A percentile compares a stretch with the other conserved stretches of the same genome.
These are phyloP conservation scores for Turnera subulata DNA, from an alignment of 345 rosid genomes.

Conservation along the genomic window DNA sequence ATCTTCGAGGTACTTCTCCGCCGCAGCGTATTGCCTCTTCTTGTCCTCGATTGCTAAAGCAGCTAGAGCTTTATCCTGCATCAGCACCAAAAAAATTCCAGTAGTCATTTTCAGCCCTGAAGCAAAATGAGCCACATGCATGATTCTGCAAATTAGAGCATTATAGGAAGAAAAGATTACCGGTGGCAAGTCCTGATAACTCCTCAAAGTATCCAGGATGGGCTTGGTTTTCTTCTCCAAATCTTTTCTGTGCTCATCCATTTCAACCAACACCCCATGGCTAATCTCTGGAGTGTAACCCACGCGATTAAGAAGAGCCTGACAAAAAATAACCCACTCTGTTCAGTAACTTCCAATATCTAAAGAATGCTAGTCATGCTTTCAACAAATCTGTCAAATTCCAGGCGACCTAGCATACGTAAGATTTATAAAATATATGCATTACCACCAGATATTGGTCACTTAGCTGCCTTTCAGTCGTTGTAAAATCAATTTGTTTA, in stretches of 20 bases:
- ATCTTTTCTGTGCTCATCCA: slow-evolving; percentile 84
- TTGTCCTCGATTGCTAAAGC: slow-evolving; percentile 92
- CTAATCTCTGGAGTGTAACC: slow-evolving; percentile 86
- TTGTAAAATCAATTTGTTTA: too few relatives aligned
- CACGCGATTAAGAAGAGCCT: slow-evolving; percentile 84
- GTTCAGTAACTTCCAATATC: background rate
- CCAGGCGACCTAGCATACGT: too few relatives aligned
- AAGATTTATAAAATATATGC: too few relatives aligned
- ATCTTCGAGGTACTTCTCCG: slow-evolving; percentile 89
- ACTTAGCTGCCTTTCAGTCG: too few relatives aligned
- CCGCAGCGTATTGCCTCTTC: slow-evolving; percentile 82
- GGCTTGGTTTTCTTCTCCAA: slow-evolving; percentile 90
- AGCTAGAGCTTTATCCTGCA: slow-evolving; percentile 91
- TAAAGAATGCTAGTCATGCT: slow-evolving; percentile 1
- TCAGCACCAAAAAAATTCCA: background rate
- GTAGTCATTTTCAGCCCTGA: background rate
- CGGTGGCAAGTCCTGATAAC: slow-evolving; percentile 97
- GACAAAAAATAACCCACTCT: slow-evolving; percentile 7
- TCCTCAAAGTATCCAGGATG: slow-evolving; percentile 78
- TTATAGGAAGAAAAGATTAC: slow-evolving; percentile 31
- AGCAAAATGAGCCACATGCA: background rate
- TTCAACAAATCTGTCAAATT: too few relatives aligned
- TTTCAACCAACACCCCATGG: slow-evolving; percentile 79
- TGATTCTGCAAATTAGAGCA: background rate
- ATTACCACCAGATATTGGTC: too few relatives aligned